These are phyloP conservation scores for Sphaerulina vaccinii DNA, from an alignment of 2,329 filamentous ascomycete species.

Conservation along the genomic window DNA sequence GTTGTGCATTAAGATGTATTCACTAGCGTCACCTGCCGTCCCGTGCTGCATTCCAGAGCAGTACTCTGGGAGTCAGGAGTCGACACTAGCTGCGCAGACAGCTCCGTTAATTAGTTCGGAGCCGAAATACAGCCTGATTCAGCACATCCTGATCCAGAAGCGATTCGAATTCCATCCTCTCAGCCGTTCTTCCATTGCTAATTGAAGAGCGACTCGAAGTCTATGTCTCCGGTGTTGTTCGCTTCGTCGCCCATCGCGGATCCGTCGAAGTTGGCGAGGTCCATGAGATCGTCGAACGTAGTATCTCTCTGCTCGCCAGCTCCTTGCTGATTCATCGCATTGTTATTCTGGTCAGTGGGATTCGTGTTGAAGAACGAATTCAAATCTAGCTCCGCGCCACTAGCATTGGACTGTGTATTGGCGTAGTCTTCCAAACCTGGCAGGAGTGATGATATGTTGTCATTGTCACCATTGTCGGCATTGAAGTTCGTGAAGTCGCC, in stretches of 20 bases:
- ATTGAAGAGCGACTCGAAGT: slow-evolving; percentile 1
- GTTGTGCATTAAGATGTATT: not conserved
- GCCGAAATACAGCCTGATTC: too few species aligned
- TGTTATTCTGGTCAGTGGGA: slow-evolving; percentile 17
- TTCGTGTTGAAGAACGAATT: slow-evolving; percentile 29
- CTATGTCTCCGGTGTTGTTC: slow-evolving; percentile 21
- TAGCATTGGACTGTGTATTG: slow-evolving; percentile 30
- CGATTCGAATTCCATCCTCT: too few species aligned
- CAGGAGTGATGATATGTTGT: slow-evolving; percentile 39
- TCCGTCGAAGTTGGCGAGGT: slow-evolving; percentile 35
- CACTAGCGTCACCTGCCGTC: not conserved
- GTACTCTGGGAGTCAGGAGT: not conserved
- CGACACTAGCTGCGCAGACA: not conserved
- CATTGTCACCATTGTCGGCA: slow-evolving; percentile 29
- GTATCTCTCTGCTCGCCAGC: slow-evolving; percentile 25
- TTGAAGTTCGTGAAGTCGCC: slow-evolving; percentile 31
- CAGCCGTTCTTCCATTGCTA: too few species aligned
- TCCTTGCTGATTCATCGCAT: not conserved
- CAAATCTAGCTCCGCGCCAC: slow-evolving; percentile 29
- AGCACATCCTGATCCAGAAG: too few species aligned
- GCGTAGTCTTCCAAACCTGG: slow-evolving; percentile 45
- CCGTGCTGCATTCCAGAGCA: not conserved
- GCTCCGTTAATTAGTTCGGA: slow-evolving; percentile 16
- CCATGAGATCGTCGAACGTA: slow-evolving; percentile 39
- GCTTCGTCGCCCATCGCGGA: slow-evolving; percentile 20